Evolutionary conservation across 257 asterid species (phyloP).

Genomic region (Nicotiana benthamiana): DNA sequence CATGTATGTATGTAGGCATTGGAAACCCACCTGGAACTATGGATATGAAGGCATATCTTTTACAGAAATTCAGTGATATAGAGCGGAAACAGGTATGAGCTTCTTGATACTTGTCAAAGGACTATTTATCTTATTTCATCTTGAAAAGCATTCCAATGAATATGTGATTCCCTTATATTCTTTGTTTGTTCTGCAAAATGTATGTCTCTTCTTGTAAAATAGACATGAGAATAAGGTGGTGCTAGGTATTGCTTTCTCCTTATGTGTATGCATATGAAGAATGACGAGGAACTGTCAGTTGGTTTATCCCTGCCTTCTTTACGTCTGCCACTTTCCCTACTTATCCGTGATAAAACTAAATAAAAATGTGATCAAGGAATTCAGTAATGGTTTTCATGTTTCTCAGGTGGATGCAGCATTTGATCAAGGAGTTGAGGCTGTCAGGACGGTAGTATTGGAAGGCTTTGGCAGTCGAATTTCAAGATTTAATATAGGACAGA

Average conservation of each 20-base stretch:
- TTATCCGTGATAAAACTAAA: not conserved
- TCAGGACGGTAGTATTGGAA: slow-evolving; percentile 53
- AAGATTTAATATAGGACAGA: slow-evolving; percentile 91
- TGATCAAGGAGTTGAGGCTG: slow-evolving; percentile 81
- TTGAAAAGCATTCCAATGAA: not conserved
- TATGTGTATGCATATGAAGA: not conserved
- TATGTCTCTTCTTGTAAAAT: not conserved
- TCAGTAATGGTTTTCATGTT: not conserved
- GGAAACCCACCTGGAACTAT: slow-evolving; percentile 93
- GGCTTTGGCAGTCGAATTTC: slow-evolving; percentile 65
- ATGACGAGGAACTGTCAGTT: not conserved
- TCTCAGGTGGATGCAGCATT: slow-evolving; percentile 72
- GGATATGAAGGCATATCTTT: slow-evolving; percentile 93
- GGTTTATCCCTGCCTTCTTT: not conserved
- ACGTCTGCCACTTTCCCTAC: not conserved
- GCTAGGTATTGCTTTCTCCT: not conserved
- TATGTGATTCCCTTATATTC: not conserved
- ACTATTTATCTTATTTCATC: not conserved
- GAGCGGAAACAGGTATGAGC: slow-evolving; percentile 66
- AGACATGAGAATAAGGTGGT: not conserved
- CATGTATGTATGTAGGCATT: slow-evolving; percentile 38
- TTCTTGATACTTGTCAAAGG: not conserved
- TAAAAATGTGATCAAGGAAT: not conserved
- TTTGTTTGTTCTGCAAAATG: not conserved
- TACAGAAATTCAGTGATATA: slow-evolving; percentile 72